Percentiles rank a stretch among this genome's conserved stretches.
Conservation (phyloP, 176 grass and related monocot species). For the Oryza longistaminata region DNA sequence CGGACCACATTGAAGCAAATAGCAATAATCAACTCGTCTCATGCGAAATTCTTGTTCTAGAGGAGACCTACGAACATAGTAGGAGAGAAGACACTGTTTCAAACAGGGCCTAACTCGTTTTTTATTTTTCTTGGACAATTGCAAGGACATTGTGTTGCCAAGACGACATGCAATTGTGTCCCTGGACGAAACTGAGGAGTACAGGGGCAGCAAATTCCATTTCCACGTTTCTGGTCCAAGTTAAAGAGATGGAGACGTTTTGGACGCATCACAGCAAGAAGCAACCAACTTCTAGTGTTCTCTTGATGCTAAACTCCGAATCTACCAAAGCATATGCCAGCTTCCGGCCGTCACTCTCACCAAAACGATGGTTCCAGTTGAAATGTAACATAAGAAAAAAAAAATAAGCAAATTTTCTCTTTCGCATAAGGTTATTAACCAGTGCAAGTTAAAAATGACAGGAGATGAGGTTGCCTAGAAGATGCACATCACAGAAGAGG, state of each 20-base stretch:
- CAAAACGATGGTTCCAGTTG: not conserved
- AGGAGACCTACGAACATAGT: not conserved
- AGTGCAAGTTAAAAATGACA: no score
- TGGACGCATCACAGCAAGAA: not conserved
- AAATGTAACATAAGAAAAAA: not conserved
- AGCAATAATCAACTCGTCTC: no score
- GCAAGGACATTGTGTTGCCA: not conserved
- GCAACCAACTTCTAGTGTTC: not conserved
- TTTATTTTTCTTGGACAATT: not conserved
- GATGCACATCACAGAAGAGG: no score
- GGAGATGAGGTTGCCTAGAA: no score
- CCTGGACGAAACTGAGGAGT: not conserved
- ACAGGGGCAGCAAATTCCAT: not conserved
- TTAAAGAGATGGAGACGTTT: not conserved
- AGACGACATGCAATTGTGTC: not conserved
- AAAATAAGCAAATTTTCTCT: no score
- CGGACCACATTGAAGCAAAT: no score
- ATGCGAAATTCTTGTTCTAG: not conserved
- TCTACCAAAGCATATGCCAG: constrained; percentile 29
- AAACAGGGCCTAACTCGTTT: not conserved
- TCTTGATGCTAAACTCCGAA: constrained; percentile 1
- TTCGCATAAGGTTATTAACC: no score
- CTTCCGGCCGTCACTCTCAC: constrained; percentile 10
- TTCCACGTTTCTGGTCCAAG: constrained; percentile 1
- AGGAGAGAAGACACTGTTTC: not conserved